A percentile compares a stretch with the other conserved stretches of the same genome.
phyloP scores from a whole-genome alignment of 73 alveolate species.

The Symbiodinium natans region DNA sequence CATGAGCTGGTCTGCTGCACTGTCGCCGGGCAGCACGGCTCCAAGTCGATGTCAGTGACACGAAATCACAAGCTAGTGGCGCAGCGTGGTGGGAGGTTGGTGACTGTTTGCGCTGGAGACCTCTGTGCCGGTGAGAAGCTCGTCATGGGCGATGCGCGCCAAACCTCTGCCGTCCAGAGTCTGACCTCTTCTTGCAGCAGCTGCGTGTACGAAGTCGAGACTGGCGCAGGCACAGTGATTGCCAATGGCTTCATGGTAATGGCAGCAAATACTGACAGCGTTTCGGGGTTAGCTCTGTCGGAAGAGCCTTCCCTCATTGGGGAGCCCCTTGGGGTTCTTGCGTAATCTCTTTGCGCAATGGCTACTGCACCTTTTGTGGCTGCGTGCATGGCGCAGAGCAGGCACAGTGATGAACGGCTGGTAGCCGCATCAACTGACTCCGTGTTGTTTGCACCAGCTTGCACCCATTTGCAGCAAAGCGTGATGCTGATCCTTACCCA shows the following conservation, averaged over 20 bases:
- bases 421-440: no score
- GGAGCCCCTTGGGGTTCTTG: no score
- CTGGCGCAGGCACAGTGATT: not conserved
- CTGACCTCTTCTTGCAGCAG: not conserved
- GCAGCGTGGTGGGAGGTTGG: not conserved
- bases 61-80: not conserved
- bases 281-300: not conserved
- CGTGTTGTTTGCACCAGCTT: no score
- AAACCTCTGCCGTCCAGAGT: not conserved
- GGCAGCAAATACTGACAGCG: not conserved
- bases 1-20: not conserved
- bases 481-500: no score
- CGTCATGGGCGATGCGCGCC: not conserved
- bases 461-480: no score
- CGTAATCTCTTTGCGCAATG: no score
- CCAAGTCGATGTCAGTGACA: not conserved
- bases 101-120: not conserved
- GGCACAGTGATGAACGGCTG: no score
- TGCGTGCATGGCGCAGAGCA: no score
- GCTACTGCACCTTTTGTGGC: no score
- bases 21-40: not conserved
- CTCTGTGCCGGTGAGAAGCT: not conserved
- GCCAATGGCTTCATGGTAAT: not conserved
- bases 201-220: conserved; percentile 33
- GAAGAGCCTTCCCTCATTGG: not conserved